Evolutionary conservation across 2,329 filamentous ascomycete species (phyloP), one percentile per base, ranked within the genome.

Genomic region (Colletotrichum sojae): DNA sequence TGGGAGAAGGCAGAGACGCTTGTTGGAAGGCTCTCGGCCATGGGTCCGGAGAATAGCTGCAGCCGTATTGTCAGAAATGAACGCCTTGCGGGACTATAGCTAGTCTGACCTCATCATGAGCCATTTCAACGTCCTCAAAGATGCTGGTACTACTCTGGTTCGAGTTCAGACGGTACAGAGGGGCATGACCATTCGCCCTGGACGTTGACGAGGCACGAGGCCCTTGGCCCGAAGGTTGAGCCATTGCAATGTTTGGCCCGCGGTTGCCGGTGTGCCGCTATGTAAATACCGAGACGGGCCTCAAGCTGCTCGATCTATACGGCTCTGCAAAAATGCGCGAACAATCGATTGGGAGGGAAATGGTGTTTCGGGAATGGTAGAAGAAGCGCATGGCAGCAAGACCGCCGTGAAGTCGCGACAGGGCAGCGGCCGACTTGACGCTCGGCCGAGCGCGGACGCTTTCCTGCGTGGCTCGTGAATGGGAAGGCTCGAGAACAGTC

Each of bases 81-180:
- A 20, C 22, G 31, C 10, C 25, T 56, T 18, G 22, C n/a, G 49
- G 51, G n/a, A 10, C 9, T 20, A 13, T 15, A 43, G 31, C 5
- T 45, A 16, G 12, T 16, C 73, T 67, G 75, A 96, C 93, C 88
- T 98, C 95, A 78, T 97, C 94, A 59, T 97, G 94, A 20, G 96
- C 95, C 96, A 99, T 98, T 79, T 98, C 95, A n/a, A 98, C 95
- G 80, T 97, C 94, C 73, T 94, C 94, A 74, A 97, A 91, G 74
- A 98, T 91, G 81, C 94, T 97, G 43, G 91, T 86, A 80, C 87
- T 90, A 82, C 92, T 94, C 75, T 90, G 85, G 75, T 93, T 93
- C 59, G 91, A 92, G 73, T 86, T 85, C 63, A 91, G 85, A 62
- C 91, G 85, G 79, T 94, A 93, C 71, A 93, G 77, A 59, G 77